Percentiles rank a stretch among this genome's conserved stretches.
phyloP scores from a whole-genome alignment of 1,139 yeast genomes.

The Pichia sp. region DNA sequence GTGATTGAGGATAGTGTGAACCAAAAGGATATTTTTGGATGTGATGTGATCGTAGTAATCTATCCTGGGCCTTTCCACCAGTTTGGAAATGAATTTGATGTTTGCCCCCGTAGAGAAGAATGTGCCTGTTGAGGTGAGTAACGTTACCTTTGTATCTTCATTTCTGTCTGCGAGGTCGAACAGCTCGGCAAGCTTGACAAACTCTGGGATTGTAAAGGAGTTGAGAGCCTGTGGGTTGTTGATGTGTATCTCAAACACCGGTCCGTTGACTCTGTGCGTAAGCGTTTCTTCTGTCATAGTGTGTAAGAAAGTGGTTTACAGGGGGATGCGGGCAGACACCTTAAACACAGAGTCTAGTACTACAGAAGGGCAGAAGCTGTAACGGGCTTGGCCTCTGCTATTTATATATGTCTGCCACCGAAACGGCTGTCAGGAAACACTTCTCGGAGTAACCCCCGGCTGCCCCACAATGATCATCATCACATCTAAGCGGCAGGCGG shows the following conservation, averaged over 20 bases:
- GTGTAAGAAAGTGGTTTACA: neutral
- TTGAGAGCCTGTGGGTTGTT: constrained; percentile 61
- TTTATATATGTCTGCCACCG: no score
- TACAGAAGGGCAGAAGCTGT: no score
- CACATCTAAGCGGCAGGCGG: no score
- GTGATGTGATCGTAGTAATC: constrained; percentile 27
- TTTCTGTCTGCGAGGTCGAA: constrained; percentile 66
- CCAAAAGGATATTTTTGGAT: constrained; percentile 65
- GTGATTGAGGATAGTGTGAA: constrained; percentile 68
- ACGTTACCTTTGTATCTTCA: constrained; percentile 59
- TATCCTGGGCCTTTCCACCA: constrained; percentile 22
- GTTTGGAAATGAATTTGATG: constrained; percentile 39
- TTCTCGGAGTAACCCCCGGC: no score
- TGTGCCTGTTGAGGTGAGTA: constrained; percentile 68
- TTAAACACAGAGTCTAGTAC: neutral
- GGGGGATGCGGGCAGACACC: no score
- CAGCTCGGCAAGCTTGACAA: constrained; percentile 55
- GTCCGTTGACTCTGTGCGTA: constrained; percentile 26
- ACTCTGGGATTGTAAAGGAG: constrained; percentile 66
- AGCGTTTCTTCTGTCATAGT: constrained; percentile 11
- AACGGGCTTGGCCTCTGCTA: no score
- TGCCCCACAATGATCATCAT: no score
- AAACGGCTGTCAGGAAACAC: no score
- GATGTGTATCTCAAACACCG: constrained; percentile 61
- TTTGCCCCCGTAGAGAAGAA: constrained; percentile 88